phyloP scores from a whole-genome alignment of 164 flowering plant genomes.

The Echeveria elegans region DNA sequence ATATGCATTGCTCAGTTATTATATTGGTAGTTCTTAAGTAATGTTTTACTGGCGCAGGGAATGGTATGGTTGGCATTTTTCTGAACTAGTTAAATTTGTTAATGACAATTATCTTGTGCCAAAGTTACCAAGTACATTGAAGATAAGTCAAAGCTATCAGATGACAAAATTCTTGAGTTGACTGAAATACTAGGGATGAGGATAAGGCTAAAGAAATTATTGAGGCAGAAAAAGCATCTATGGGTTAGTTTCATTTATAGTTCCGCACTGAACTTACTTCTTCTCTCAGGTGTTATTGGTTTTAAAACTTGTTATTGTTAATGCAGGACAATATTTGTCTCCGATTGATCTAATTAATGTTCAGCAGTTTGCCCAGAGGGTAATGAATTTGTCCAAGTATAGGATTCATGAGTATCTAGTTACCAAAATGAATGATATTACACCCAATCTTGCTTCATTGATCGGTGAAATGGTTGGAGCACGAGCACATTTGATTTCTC shows the following conservation, averaged over 20 bases:
- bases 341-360: conserved; percentile 87
- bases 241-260: conserved; percentile 45
- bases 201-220: conserved; percentile 91
- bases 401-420: conserved; percentile 88
- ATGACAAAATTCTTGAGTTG: conserved; percentile 59
- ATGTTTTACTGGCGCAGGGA: conserved; percentile 24
- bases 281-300: conserved; percentile 3
- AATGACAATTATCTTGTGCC: conserved; percentile 95
- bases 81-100: conserved; percentile 88
- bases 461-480: conserved; percentile 98
- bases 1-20: neutral
- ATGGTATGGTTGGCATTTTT: conserved; percentile 98
- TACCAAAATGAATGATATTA: conserved; percentile 91
- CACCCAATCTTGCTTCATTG: conserved; percentile 93
- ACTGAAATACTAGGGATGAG: conserved; percentile 89
- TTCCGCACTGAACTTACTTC: neutral
- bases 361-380: conserved; percentile 84
- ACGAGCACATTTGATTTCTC: conserved; percentile 93
- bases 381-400: conserved; percentile 84
- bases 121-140: conserved; percentile 65
- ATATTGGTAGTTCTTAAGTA: neutral
- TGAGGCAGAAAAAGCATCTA: conserved; percentile 93
- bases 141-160: conserved; percentile 63
- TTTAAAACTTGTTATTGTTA: neutral
- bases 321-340: conserved; percentile 89